Conservation (phyloP, 1,284 basidiomycete genomes). For the Boletus albobrunnescens region DNA sequence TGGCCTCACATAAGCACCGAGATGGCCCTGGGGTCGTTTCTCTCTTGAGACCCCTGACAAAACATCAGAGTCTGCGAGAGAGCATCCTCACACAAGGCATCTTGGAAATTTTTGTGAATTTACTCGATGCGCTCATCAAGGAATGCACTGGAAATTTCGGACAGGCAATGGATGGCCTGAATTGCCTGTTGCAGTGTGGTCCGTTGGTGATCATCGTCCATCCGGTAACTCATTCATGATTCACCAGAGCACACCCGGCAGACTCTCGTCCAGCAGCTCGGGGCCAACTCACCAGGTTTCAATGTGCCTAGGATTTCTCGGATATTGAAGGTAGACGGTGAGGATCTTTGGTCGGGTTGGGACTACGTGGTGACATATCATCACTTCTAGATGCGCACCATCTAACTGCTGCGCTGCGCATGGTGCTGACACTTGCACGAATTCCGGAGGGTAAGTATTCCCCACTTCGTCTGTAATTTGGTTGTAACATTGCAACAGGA, state of each 20-base stretch:
- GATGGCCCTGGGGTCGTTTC: conserved; percentile 20
- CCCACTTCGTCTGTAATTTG: neutral
- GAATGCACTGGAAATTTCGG: conserved; percentile 19
- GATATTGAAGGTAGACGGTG: conserved; percentile 15
- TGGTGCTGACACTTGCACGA: conserved; percentile 16
- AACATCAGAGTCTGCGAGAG: conserved; percentile 13
- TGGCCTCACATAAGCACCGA: conserved; percentile 9
- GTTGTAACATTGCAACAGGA: neutral
- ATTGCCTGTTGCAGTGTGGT: conserved; percentile 24
- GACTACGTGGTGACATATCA: neutral
- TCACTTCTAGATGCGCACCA: conserved; percentile 8
- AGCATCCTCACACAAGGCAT: conserved; percentile 13
- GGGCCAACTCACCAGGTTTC: neutral
- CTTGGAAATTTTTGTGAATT: conserved; percentile 10
- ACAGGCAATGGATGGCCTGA: conserved; percentile 24
- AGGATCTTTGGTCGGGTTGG: neutral
- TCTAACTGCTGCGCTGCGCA: conserved; percentile 17
- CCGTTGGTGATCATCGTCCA: neutral
- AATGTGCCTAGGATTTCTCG: conserved; percentile 10
- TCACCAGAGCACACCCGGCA: conserved; percentile 9
- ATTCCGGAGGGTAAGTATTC: conserved; percentile 10
- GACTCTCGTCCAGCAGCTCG: neutral
- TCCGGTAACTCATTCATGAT: neutral
- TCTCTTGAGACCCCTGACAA: conserved; percentile 20
- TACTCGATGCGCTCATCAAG: conserved; percentile 13